Evolutionary conservation across 2,329 filamentous ascomycete species (phyloP).

Genomic region (Metarhizium guizhouense): DNA sequence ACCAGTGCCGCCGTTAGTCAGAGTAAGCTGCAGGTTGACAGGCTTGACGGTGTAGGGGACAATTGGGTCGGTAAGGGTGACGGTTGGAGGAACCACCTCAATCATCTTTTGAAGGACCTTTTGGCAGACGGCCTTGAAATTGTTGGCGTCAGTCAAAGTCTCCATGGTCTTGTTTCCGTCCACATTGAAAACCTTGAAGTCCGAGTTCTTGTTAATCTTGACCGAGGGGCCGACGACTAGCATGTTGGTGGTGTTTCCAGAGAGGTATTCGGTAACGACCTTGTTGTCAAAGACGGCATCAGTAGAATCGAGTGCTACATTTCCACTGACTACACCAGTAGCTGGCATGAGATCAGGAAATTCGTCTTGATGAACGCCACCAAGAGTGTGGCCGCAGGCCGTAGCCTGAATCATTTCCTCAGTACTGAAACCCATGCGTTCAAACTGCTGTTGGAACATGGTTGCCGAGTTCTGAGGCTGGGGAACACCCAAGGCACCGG

Average conservation of each 20-base stretch:
- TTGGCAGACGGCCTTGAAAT: constrained; percentile 39
- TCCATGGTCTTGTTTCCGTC: constrained; percentile 48
- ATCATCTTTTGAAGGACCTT: constrained; percentile 51
- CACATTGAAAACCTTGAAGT: constrained; percentile 45
- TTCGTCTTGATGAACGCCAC: constrained; percentile 46
- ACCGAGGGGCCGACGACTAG: constrained; percentile 44
- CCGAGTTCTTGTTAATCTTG: constrained; percentile 37
- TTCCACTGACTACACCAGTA: constrained; percentile 33
- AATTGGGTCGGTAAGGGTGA: constrained; percentile 42
- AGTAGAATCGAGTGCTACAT: constrained; percentile 37
- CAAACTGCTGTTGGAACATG: constrained; percentile 46
- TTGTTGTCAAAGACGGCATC: constrained; percentile 44
- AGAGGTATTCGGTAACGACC: constrained; percentile 47
- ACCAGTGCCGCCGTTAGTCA: constrained; percentile 37
- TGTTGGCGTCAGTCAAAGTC: constrained; percentile 32
- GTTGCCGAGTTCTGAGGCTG: constrained; percentile 45
- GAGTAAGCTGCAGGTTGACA: constrained; percentile 44
- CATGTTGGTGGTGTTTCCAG: constrained; percentile 43
- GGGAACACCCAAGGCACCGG: constrained; percentile 42
- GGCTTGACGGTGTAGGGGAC: constrained; percentile 52
- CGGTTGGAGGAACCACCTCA: constrained; percentile 44
- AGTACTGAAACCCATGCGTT: constrained; percentile 46
- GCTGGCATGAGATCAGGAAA: constrained; percentile 43
- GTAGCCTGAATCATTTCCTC: constrained; percentile 51
- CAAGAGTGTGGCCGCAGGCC: constrained; percentile 53